Percentiles rank a stretch among this genome's conserved stretches.
These are phyloP conservation scores for Bolboschoenoplectus hybrid DNA, from an alignment of 202 grass and related monocot genomes.

Conservation along the genomic window DNA sequence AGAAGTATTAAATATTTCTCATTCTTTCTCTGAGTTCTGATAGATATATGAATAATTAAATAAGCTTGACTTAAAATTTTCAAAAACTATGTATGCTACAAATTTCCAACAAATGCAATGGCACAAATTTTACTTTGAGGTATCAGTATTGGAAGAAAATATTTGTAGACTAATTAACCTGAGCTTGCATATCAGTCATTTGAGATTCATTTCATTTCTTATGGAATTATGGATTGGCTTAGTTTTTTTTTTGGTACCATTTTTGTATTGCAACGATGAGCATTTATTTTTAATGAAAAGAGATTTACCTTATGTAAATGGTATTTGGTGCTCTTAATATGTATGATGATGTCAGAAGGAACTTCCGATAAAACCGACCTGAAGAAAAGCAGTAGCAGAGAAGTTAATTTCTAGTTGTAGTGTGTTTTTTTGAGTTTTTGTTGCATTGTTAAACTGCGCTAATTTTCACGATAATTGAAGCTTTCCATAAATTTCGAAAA, in stretches of 20 bases:
- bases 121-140: not conserved
- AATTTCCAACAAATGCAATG: not conserved
- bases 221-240: not conserved
- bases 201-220: not conserved
- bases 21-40: not conserved
- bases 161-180: not conserved
- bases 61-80: not conserved
- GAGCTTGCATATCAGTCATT: not conserved
- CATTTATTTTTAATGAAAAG: not conserved
- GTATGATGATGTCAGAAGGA: constrained; percentile 83
- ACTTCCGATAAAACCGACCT: constrained; percentile 89
- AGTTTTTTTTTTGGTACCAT: not conserved
- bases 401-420: not conserved
- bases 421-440: not conserved
- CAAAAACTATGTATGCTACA: not conserved
- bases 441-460: not conserved
- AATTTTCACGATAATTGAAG: not conserved
- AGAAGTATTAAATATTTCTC: not conserved
- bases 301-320: constrained; percentile 76
- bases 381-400: constrained; percentile 40
- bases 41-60: constrained; percentile 4
- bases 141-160: not conserved
- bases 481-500: not conserved
- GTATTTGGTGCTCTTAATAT: constrained; percentile 84
- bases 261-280: not conserved